phyloP scores from a whole-genome alignment of 192 early-diverging fungal species.

The Jimgerdemannia flammicorona region DNA sequence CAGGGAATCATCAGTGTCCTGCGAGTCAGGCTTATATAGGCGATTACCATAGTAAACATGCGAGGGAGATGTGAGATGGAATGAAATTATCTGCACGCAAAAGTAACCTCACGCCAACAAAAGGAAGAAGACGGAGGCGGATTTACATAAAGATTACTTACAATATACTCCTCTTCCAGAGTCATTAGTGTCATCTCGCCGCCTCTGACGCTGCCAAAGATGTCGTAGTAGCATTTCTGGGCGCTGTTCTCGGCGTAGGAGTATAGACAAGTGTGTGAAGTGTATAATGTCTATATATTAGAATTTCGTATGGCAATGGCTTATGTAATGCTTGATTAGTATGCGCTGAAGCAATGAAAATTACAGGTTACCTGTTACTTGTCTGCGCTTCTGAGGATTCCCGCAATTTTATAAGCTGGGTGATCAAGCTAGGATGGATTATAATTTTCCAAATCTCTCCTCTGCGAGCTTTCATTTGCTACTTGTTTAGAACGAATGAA shows the following conservation, averaged over 20 bases:
- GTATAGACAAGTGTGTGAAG: neutral
- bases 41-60: neutral
- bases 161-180: neutral
- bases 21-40: neutral
- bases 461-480: neutral
- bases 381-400: neutral
- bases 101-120: too few relatives aligned
- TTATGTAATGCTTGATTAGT: too few relatives aligned
- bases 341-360: too few relatives aligned
- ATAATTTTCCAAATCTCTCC: neutral
- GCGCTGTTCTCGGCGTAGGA: neutral
- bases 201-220: neutral
- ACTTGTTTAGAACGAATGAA: neutral
- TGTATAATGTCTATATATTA: too few relatives aligned
- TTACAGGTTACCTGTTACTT: too few relatives aligned
- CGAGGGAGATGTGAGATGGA: neutral
- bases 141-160: neutral
- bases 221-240: neutral
- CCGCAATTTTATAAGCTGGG: neutral
- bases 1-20: neutral
- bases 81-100: neutral
- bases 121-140: too few relatives aligned
- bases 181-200: neutral
- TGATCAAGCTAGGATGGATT: neutral
- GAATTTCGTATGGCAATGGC: too few relatives aligned